phyloP scores from a whole-genome alignment of 176 grass and related monocot species.

The Rhynchospora tenuis region DNA sequence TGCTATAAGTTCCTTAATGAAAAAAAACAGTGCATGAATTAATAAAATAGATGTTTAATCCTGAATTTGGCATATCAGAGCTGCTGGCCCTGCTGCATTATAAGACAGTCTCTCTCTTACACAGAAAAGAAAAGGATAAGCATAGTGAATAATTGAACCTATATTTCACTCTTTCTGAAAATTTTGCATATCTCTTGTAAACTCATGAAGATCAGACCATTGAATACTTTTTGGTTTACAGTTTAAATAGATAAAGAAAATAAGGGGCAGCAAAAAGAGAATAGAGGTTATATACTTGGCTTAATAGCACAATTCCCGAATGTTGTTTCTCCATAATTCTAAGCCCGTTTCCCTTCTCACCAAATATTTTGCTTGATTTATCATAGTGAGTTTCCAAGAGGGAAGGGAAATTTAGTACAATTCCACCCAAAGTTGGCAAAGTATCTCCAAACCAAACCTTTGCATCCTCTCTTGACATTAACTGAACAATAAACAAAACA shows the following conservation, averaged over 20 bases:
- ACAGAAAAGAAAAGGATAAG: not conserved
- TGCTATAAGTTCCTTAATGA: slow-evolving; percentile 46
- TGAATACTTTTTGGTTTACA: not conserved
- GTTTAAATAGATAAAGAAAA: not conserved
- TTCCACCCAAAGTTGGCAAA: slow-evolving; percentile 46
- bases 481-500: not conserved
- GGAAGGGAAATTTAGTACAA: slow-evolving; percentile 57
- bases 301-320: slow-evolving; percentile 43
- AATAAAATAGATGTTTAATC: not conserved
- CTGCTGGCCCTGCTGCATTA: not conserved
- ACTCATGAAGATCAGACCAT: not conserved
- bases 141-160: not conserved
- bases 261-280: not conserved
- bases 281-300: slow-evolving; percentile 26
- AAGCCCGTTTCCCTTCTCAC: slow-evolving; percentile 34
- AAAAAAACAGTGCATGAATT: not conserved
- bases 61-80: not conserved
- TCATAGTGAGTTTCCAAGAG: slow-evolving; percentile 74
- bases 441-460: slow-evolving; percentile 69
- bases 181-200: not conserved
- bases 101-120: not conserved
- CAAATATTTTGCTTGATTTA: slow-evolving; percentile 26
- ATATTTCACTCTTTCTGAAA: not conserved
- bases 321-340: slow-evolving; percentile 51
- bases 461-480: slow-evolving; percentile 28